Evolutionary conservation across 2,329 filamentous ascomycete genomes (phyloP).

Genomic region (Clonostachys rhizophaga): DNA sequence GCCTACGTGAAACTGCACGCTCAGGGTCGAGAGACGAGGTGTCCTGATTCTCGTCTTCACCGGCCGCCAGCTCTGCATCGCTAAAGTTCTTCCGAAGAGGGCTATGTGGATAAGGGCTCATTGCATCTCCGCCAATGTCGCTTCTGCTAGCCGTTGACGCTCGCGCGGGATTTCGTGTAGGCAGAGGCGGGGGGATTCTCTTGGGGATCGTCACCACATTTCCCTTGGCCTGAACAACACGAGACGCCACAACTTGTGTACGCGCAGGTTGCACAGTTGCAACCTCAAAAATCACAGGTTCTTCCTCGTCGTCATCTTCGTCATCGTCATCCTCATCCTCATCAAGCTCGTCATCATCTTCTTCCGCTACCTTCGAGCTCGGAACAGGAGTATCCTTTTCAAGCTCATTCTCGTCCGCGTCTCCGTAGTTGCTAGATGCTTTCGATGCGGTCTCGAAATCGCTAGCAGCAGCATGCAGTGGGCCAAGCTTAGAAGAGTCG

Average conservation of each 20-base stretch:
- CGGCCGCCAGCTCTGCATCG: slow-evolving; percentile 15
- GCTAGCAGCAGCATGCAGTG: slow-evolving; percentile 6
- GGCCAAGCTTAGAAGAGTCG: neutral
- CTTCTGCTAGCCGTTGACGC: slow-evolving; percentile 43
- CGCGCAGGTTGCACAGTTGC: slow-evolving; percentile 49
- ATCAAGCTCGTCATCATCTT: slow-evolving; percentile 13
- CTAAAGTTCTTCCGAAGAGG: slow-evolving; percentile 45
- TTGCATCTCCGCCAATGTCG: slow-evolving; percentile 57
- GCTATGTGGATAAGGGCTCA: slow-evolving; percentile 32
- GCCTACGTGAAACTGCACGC: too few species aligned
- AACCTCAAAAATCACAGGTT: slow-evolving; percentile 66
- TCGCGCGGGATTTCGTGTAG: slow-evolving; percentile 70
- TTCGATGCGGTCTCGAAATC: slow-evolving; percentile 15
- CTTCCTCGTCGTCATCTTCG: slow-evolving; percentile 50
- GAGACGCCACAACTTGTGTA: slow-evolving; percentile 55
- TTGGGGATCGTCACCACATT: slow-evolving; percentile 83
- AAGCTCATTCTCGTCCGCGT: slow-evolving; percentile 7
- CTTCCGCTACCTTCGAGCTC: neutral
- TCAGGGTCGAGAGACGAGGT: neutral
- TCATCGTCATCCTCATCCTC: slow-evolving; percentile 39
- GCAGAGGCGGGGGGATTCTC: slow-evolving; percentile 71
- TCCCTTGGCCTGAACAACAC: slow-evolving; percentile 67
- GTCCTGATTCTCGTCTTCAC: neutral
- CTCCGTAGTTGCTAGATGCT: slow-evolving; percentile 15
- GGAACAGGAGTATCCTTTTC: neutral